These are phyloP conservation scores for Phialemonium atrogriseum DNA, from an alignment of 2,329 filamentous ascomycete species.

Conservation along the genomic window DNA sequence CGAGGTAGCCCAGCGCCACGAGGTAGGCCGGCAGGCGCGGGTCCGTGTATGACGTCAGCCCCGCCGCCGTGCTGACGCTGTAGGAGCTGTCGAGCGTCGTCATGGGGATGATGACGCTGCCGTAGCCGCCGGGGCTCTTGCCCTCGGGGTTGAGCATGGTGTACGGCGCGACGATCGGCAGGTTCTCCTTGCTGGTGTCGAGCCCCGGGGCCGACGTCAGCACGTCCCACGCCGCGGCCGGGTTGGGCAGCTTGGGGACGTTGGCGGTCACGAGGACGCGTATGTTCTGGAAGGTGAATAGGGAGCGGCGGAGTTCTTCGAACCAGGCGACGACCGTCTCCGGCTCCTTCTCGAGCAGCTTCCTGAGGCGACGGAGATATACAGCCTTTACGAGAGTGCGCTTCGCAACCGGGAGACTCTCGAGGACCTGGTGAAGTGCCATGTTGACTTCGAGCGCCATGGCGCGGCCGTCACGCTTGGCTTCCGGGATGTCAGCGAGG, in stretches of 20 bases:
- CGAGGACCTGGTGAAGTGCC: conserved; percentile 71
- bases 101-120: conserved; percentile 79
- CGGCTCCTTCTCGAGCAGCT: conserved; percentile 69
- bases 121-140: conserved; percentile 62
- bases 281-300: conserved; percentile 81
- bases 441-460: conserved; percentile 61
- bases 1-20: conserved; percentile 84
- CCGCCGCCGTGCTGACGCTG: conserved; percentile 65
- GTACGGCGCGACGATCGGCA: conserved; percentile 61
- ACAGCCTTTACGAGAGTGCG: conserved; percentile 78
- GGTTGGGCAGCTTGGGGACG: conserved; percentile 62
- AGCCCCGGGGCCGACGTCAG: conserved; percentile 46
- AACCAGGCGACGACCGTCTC: conserved; percentile 69
- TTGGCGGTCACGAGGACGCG: conserved; percentile 79
- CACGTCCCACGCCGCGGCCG: conserved; percentile 70
- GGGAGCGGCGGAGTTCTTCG: conserved; percentile 62
- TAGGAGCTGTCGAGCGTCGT: conserved; percentile 89
- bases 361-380: conserved; percentile 79
- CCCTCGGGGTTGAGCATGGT: conserved; percentile 70
- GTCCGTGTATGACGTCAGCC: conserved; percentile 67
- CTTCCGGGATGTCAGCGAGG: conserved; percentile 83
- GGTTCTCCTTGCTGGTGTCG: conserved; percentile 42
- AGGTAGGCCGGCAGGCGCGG: conserved; percentile 74
- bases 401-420: conserved; percentile 68
- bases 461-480: conserved; percentile 73